Evolutionary conservation across 2,329 filamentous ascomycete genomes (phyloP).

Genomic region (Pyricularia grisea): DNA sequence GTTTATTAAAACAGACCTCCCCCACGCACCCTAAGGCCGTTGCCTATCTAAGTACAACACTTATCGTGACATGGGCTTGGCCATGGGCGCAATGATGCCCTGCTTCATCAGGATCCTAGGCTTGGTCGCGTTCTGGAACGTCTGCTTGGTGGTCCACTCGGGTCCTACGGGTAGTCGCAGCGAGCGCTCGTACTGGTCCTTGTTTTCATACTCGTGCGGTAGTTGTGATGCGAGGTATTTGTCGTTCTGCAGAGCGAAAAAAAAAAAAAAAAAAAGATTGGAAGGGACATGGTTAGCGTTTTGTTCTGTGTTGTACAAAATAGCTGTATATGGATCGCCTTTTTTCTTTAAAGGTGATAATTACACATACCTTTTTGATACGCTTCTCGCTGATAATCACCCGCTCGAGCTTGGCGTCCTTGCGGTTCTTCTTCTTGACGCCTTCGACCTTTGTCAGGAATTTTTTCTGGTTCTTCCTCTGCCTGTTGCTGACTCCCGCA

Average conservation of each 20-base stretch:
- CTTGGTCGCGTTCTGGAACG: constrained; percentile 82
- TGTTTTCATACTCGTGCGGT: constrained; percentile 83
- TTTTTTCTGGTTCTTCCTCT: constrained; percentile 35
- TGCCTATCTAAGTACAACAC: background rate
- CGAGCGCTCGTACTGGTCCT: constrained; percentile 82
- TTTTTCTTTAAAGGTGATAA: no score
- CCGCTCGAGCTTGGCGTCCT: constrained; percentile 70
- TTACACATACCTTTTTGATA: constrained; percentile 61
- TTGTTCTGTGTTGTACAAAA: background rate
- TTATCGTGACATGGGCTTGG: constrained; percentile 49
- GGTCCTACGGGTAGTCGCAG: constrained; percentile 80
- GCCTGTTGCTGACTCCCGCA: constrained; percentile 63
- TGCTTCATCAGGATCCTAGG: constrained; percentile 85
- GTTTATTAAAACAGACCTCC: background rate
- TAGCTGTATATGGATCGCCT: no score
- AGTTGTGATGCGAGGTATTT: constrained; percentile 79
- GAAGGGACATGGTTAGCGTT: background rate
- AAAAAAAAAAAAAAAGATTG: constrained; percentile 9
- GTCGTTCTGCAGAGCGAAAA: constrained; percentile 59
- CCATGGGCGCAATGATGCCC: constrained; percentile 81
- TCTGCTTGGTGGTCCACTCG: constrained; percentile 95
- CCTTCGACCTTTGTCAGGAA: constrained; percentile 62
- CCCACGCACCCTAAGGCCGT: background rate
- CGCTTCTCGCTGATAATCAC: constrained; percentile 92
- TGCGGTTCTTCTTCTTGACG: constrained; percentile 65